phyloP scores from a whole-genome alignment of 225 moss, liverwort and hornwort genomes.

The Physcomitrellopsis africana region DNA sequence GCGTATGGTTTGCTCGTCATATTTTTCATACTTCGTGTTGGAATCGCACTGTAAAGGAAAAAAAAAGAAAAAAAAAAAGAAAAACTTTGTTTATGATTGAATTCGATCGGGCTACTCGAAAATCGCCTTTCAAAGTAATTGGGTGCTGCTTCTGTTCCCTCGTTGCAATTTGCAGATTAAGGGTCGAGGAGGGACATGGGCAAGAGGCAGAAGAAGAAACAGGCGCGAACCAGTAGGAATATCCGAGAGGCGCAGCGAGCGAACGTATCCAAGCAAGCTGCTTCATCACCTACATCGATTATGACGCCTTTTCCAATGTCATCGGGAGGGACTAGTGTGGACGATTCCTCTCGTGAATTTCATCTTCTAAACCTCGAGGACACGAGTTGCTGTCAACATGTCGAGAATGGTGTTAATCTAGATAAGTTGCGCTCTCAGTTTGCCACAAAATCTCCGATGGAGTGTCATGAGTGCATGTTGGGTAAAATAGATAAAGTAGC shows the following conservation, averaged over 20 bases:
- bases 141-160: neutral
- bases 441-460: slow-evolving; percentile 17
- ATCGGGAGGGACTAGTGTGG: too few relatives aligned
- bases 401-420: slow-evolving; percentile 22
- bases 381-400: too few relatives aligned
- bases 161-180: slow-evolving; percentile 21
- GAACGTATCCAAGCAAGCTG: slow-evolving; percentile 26
- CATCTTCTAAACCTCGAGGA: too few relatives aligned
- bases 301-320: too few relatives aligned
- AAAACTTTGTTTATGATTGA: neutral
- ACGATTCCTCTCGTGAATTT: too few relatives aligned
- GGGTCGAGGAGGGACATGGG: slow-evolving; percentile 37
- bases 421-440: slow-evolving; percentile 60
- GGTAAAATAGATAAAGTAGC: slow-evolving; percentile 42
- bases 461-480: slow-evolving; percentile 63
- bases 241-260: slow-evolving; percentile 9
- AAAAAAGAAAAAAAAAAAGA: too few relatives aligned
- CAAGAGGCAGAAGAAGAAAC: slow-evolving; percentile 43
- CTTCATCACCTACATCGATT: neutral
- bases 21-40: too few relatives aligned
- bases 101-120: neutral
- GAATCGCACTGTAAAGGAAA: too few relatives aligned
- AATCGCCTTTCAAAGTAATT: neutral
- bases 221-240: neutral
- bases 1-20: too few relatives aligned